Base-by-base conservation (phyloP, 2,329 filamentous ascomycete species). In the Fusarium transvaalense region DNA sequence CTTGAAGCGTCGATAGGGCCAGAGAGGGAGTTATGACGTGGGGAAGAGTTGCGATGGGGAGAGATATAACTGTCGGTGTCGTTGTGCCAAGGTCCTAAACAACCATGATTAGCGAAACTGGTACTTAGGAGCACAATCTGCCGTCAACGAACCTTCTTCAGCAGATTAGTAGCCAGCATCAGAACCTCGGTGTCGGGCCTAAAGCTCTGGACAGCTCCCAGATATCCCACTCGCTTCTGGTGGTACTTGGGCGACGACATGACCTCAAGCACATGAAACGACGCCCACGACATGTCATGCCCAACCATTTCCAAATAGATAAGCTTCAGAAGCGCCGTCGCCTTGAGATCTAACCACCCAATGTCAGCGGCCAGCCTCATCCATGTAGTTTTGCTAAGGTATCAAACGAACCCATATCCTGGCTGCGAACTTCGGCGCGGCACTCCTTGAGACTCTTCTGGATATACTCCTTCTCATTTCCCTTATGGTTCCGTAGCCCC, bases 221-320 rank as follows among this genome's bases (percentile, higher is more conserved):
- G 85, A 78, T 99, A 99, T 60, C 95, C 96, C 43, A 97, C 93
- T 69, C 95, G 88, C 82, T 99, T 99, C 80, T 97, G 95, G 71
- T 94, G 87, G 79, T 97, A 97, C 78, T 97, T 98, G 47, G 91
- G 86, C 38, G 93, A 97, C 37, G 94, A 97, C 96, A 99, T 99
- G 81, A 99, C 96, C 82, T 99, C 96, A 47, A 99, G 90, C 53
- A 98, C 95, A 78, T 99, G 93, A 82, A 99, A 99, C 14, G 94
- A 94, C 6, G 96, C 96, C 96, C 96, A 99, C 5, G 95, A 97
- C 96, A 99, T 99, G 81, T 98, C 96, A 78, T 98, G 92, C 15
- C 96, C 96, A 73, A 98, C 94, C 96, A 99, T 99, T 79, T 99
- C 96, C 71, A 99, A 88, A 79, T 99, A 99, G 54, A 97, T 91